Percentiles rank a stretch among this genome's conserved stretches.
These are phyloP conservation scores for Entophlyctis helioformis DNA, from an alignment of 192 early-diverging fungal species.

Conservation along the genomic window DNA sequence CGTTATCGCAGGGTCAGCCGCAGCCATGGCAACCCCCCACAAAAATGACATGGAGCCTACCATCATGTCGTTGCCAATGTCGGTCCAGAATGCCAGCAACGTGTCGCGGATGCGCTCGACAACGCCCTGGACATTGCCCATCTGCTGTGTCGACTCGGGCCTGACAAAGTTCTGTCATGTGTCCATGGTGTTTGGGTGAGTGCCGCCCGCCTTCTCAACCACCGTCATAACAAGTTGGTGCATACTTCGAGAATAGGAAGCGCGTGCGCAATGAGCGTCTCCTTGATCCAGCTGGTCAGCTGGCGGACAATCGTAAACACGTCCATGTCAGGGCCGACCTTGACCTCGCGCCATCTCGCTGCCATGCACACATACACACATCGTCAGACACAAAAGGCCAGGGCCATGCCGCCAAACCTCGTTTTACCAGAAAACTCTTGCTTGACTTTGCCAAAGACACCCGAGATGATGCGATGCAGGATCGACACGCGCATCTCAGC, in stretches of 20 bases:
- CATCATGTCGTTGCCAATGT: conserved; percentile 27
- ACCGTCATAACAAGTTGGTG: too few relatives aligned
- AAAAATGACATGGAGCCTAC: too few relatives aligned
- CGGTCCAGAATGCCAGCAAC: too few relatives aligned
- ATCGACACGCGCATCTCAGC: conserved; percentile 15
- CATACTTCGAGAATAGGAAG: conserved; percentile 12
- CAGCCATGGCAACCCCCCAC: too few relatives aligned
- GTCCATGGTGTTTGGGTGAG: too few relatives aligned
- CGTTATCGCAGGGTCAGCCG: too few relatives aligned
- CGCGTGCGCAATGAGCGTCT: conserved; percentile 21
- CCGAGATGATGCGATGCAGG: conserved; percentile 14
- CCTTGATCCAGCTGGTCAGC: conserved; percentile 24
- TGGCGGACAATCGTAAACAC: conserved; percentile 8
- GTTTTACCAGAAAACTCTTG: conserved; percentile 16
- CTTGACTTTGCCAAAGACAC: conserved; percentile 19
- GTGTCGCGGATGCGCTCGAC: too few relatives aligned
- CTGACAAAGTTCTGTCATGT: conserved; percentile 5
- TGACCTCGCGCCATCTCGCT: conserved; percentile 4
- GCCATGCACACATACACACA: too few relatives aligned
- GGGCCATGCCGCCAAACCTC: background rate
- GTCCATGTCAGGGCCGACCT: background rate
- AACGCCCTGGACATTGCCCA: too few relatives aligned
- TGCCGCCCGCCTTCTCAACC: too few relatives aligned
- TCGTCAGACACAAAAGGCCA: too few relatives aligned
- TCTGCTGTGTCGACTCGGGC: too few relatives aligned